Conservation (phyloP, 1,284 basidiomycete genomes). For the Somion occarium region DNA sequence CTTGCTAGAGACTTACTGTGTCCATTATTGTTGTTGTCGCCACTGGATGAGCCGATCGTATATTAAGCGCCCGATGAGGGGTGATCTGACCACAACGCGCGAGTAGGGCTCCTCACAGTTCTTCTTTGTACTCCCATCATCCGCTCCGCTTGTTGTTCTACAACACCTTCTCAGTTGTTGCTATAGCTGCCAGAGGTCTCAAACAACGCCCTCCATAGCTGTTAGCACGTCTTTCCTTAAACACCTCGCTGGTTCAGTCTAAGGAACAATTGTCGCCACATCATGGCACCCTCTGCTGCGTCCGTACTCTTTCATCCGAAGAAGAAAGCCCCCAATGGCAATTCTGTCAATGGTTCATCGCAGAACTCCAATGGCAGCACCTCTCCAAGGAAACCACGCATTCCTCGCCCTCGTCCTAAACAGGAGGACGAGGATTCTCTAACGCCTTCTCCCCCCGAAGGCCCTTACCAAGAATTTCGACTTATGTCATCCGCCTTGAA, state of each 20-base stretch:
- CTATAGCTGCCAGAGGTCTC: not conserved
- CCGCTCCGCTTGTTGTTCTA: not conserved
- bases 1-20: not conserved
- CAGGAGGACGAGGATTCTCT: conserved; percentile 30
- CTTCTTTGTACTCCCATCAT: conserved; percentile 6
- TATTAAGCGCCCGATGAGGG: too few species aligned
- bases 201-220: not conserved
- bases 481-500: conserved; percentile 72
- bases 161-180: not conserved
- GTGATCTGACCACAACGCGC: too few species aligned
- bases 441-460: conserved; percentile 45
- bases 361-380: conserved; percentile 16
- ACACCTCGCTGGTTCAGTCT: not conserved
- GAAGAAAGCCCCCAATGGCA: conserved; percentile 7
- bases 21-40: not conserved
- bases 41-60: not conserved
- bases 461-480: conserved; percentile 63
- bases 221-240: not conserved
- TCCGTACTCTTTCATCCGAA: conserved; percentile 10
- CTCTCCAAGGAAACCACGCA: conserved; percentile 25
- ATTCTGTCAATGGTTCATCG: not conserved
- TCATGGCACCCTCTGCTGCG: conserved; percentile 2
- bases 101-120: too few species aligned
- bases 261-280: not conserved
- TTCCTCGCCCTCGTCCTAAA: conserved; percentile 27